Percentiles rank a stretch among this genome's conserved stretches.
These are phyloP conservation scores for Neonectria neomacrospora DNA, from an alignment of 2,329 filamentous ascomycete genomes.

Conservation along the genomic window DNA sequence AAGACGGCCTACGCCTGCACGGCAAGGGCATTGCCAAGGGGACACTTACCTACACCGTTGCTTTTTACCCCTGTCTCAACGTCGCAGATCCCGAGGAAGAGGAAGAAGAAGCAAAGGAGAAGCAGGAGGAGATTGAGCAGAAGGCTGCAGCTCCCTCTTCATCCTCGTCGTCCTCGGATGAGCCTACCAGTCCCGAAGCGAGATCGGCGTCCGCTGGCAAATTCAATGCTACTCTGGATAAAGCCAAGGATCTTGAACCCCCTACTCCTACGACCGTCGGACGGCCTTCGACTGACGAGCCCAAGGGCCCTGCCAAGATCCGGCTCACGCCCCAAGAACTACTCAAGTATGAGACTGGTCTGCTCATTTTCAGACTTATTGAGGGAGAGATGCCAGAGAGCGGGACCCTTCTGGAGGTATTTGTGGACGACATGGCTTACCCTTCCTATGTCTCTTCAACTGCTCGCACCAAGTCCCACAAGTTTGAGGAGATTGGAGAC, in stretches of 20 bases:
- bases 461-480: conserved; percentile 73
- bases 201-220: conserved; percentile 54
- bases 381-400: conserved; percentile 85
- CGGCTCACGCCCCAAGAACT: conserved; percentile 83
- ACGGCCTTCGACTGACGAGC: conserved; percentile 54
- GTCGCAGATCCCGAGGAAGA: conserved; percentile 91
- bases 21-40: conserved; percentile 82
- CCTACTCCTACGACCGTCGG: conserved; percentile 55
- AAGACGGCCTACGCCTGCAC: conserved; percentile 78
- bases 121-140: conserved; percentile 29
- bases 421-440: conserved; percentile 95
- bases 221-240: conserved; percentile 53
- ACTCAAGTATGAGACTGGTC: conserved; percentile 85
- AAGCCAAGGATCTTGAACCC: conserved; percentile 40
- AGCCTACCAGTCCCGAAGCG: conserved; percentile 24
- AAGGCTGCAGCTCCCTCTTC: conserved; percentile 15
- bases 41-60: conserved; percentile 79
- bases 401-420: conserved; percentile 83
- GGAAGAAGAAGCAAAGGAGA: conserved; percentile 63
- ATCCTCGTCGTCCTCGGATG: conserved; percentile 24
- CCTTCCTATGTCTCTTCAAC: conserved; percentile 86
- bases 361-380: conserved; percentile 93
- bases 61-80: conserved; percentile 92
- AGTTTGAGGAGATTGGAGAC: conserved; percentile 93
- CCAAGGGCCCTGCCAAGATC: conserved; percentile 76